A percentile compares a stretch with the other conserved stretches of the same genome.
These are phyloP conservation scores for Phyllosticta citrichinensis DNA, from an alignment of 2,329 filamentous ascomycete genomes.

Conservation along the genomic window DNA sequence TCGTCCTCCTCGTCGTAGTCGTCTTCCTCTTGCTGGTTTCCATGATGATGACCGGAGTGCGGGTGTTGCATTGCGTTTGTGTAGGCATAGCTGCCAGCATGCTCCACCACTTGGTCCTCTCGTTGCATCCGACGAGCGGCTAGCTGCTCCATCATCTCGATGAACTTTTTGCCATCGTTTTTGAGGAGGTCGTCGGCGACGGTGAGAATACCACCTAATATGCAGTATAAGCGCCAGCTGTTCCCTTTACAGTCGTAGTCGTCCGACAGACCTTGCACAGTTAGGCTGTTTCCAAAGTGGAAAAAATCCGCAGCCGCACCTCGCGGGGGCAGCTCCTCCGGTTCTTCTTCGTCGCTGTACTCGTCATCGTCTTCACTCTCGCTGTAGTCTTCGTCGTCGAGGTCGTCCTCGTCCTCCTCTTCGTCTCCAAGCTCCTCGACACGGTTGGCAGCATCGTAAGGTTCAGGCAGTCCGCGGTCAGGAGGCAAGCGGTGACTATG, in stretches of 20 bases:
- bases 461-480: constrained; percentile 44
- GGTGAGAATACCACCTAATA: constrained; percentile 87
- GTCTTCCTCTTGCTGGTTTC: constrained; percentile 52
- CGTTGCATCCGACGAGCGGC: constrained; percentile 95
- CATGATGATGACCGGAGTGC: constrained; percentile 52
- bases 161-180: constrained; percentile 98
- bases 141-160: constrained; percentile 99
- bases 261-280: constrained; percentile 62
- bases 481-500: constrained; percentile 39
- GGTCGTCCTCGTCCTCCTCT: constrained; percentile 42
- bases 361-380: constrained; percentile 43
- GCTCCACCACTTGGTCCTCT: constrained; percentile 71
- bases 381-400: constrained; percentile 44
- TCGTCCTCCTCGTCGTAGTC: constrained; percentile 74
- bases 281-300: constrained; percentile 94
- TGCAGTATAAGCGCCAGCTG: background rate
- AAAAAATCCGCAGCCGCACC: constrained; percentile 77
- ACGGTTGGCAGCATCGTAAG: constrained; percentile 61
- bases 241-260: background rate
- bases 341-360: constrained; percentile 54
- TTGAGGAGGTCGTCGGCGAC: constrained; percentile 97
- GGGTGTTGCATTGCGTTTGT: constrained; percentile 41
- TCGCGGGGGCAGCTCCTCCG: constrained; percentile 50
- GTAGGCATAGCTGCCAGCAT: constrained; percentile 45
- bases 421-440: constrained; percentile 50